A percentile compares a stretch with the other conserved stretches of the same genome.
Conservation (phyloP, 2,329 filamentous ascomycete species). For the Fusarium sp. region DNA sequence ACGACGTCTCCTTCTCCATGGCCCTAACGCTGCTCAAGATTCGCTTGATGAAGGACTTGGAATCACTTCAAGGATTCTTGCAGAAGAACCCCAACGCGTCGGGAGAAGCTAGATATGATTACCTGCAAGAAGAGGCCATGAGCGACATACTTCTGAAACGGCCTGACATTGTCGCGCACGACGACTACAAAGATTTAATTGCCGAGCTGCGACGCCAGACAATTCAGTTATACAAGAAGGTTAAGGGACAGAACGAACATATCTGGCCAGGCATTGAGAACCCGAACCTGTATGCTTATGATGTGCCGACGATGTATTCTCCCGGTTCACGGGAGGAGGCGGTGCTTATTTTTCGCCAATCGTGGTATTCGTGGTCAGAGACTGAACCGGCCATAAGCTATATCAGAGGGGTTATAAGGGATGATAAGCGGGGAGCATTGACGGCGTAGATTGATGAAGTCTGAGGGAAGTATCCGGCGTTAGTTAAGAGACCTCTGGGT, state of each 20-base stretch:
- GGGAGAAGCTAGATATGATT: background rate
- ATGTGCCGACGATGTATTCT: background rate
- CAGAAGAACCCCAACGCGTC: background rate
- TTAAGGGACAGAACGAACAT: constrained; percentile 6
- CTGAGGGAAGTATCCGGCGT: too few relatives aligned
- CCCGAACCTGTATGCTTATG: constrained; percentile 3
- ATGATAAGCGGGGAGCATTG: background rate
- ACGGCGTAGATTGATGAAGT: too few relatives aligned
- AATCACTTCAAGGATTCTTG: background rate
- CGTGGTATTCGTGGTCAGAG: constrained; percentile 28
- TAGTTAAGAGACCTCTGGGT: too few relatives aligned
- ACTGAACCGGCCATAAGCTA: constrained; percentile 11
- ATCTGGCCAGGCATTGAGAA: constrained; percentile 22
- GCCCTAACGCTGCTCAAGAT: constrained; percentile 25
- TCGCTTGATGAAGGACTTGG: constrained; percentile 17
- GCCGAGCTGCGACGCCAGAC: background rate
- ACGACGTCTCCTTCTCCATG: background rate
- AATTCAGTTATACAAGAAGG: constrained; percentile 6
- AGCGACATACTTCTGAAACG: constrained; percentile 14
- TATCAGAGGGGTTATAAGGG: background rate
- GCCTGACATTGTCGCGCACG: background rate
- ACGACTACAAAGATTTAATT: background rate
- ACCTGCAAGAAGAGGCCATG: constrained; percentile 17
- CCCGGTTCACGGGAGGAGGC: constrained; percentile 15
- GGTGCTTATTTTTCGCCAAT: constrained; percentile 17